These are phyloP conservation scores for Neohortaea acidophila DNA, from an alignment of 495 filamentous ascomycete species.

Conservation along the genomic window DNA sequence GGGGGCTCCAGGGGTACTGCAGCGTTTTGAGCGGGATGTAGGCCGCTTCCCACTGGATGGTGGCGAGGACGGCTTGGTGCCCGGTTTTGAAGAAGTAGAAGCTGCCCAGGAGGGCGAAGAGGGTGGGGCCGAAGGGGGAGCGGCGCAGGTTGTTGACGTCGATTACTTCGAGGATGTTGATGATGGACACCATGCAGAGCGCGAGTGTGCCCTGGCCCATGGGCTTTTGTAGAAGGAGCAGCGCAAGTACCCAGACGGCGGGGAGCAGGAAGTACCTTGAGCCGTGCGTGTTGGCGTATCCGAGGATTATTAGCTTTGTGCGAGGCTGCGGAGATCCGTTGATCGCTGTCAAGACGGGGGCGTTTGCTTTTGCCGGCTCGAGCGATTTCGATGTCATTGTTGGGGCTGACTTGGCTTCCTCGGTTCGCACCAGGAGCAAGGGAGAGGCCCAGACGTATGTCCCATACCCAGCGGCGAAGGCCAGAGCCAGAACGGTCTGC, in stretches of 20 bases:
- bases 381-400: constrained; percentile 4
- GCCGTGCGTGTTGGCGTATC: constrained; percentile 84
- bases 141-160: constrained; percentile 56
- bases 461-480: constrained; percentile 40
- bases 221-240: constrained; percentile 77
- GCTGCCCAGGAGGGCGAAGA: constrained; percentile 70
- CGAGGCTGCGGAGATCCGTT: constrained; percentile 21
- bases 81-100: constrained; percentile 97
- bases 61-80: constrained; percentile 75
- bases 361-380: constrained; percentile 19
- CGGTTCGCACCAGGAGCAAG: constrained; percentile 24
- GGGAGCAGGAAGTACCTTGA: constrained; percentile 79
- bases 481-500: constrained; percentile 54
- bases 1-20: constrained; percentile 75
- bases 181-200: constrained; percentile 66
- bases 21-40: constrained; percentile 78
- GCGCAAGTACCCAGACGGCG: constrained; percentile 54
- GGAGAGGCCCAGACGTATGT: constrained; percentile 24
- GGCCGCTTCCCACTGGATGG: constrained; percentile 93
- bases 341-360: constrained; percentile 27
- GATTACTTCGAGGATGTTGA: constrained; percentile 75
- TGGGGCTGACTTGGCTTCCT: constrained; percentile 20
- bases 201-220: constrained; percentile 80
- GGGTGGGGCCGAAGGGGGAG: constrained; percentile 64
- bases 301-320: constrained; percentile 54